Conservation (phyloP, 2,329 filamentous ascomycete species). For the Aspergillus hortae region DNA sequence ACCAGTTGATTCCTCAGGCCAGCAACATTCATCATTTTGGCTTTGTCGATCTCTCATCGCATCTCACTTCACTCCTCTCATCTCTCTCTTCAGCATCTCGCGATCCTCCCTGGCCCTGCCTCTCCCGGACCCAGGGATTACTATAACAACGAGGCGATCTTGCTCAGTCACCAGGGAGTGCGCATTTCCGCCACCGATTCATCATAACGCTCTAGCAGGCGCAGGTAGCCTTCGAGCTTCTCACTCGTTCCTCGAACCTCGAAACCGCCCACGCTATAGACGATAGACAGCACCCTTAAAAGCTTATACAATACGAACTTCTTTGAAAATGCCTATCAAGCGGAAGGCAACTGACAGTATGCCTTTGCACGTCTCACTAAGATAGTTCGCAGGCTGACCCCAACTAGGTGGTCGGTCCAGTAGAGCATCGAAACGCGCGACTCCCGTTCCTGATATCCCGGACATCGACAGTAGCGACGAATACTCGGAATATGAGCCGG, state of each 20-base stretch:
- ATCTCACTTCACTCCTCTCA: slow-evolving; percentile 1
- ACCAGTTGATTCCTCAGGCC: slow-evolving; percentile 23
- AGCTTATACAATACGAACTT: slow-evolving; percentile 8
- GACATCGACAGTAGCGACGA: slow-evolving; percentile 55
- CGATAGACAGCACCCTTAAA: slow-evolving; percentile 10
- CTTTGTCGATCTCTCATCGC: slow-evolving; percentile 5
- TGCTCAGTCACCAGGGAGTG: background rate
- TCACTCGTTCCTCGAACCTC: slow-evolving; percentile 6
- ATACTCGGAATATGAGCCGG: slow-evolving; percentile 52
- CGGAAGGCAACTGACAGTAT: slow-evolving; percentile 61
- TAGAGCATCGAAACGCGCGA: slow-evolving; percentile 48
- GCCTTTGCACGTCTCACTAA: slow-evolving; percentile 22
- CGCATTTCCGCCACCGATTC: background rate
- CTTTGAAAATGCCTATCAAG: slow-evolving; percentile 61
- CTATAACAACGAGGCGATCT: background rate
- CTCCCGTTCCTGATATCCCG: slow-evolving; percentile 42
- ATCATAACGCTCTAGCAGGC: slow-evolving; percentile 7
- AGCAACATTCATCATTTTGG: background rate
- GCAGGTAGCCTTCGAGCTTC: slow-evolving; percentile 17
- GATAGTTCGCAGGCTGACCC: slow-evolving; percentile 27
- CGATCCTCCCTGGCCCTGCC: background rate
- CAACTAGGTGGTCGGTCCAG: slow-evolving; percentile 41
- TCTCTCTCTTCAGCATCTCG: slow-evolving; percentile 1
- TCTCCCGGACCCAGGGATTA: background rate
- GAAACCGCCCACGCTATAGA: slow-evolving; percentile 12